phyloP scores from a whole-genome alignment of 1,284 basidiomycete species.

The Papiliotrema laurentii region DNA sequence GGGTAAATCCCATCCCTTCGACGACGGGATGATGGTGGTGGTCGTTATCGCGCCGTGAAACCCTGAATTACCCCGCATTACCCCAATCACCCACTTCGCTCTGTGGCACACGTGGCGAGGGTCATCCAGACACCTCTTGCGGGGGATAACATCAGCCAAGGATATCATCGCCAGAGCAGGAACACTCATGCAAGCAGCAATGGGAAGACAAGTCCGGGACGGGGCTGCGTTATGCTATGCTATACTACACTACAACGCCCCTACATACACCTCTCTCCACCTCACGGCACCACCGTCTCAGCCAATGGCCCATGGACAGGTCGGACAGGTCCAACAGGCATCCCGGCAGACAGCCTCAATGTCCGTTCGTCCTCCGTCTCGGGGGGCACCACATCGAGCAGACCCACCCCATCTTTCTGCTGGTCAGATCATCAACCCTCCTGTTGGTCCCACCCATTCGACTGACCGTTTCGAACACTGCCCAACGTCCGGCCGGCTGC shows the following conservation, averaged over 20 bases:
- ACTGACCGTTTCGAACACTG: conserved; percentile 44
- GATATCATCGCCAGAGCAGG: too few relatives aligned
- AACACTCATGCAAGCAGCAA: too few relatives aligned
- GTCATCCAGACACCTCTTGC: neutral
- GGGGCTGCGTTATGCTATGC: too few relatives aligned
- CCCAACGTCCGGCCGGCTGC: conserved; percentile 37
- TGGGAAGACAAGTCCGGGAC: too few relatives aligned
- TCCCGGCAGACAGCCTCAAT: conserved; percentile 25
- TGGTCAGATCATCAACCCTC: too few relatives aligned
- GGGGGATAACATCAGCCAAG: neutral
- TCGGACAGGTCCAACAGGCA: conserved; percentile 19
- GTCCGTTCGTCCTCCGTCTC: conserved; percentile 29
- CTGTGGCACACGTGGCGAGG: neutral
- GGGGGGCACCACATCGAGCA: conserved; percentile 33
- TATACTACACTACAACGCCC: too few relatives aligned
- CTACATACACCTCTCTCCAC: too few relatives aligned
- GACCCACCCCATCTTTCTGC: conserved; percentile 37
- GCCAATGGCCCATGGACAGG: conserved; percentile 27
- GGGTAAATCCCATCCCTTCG: too few relatives aligned
- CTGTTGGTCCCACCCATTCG: too few relatives aligned
- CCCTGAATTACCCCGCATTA: neutral
- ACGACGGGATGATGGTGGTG: too few relatives aligned
- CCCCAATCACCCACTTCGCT: neutral
- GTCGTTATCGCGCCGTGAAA: neutral
- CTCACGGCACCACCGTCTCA: conserved; percentile 28